Evolutionary conservation across 2,329 filamentous ascomycete genomes (phyloP).

Genomic region (Monosporascus sp.): DNA sequence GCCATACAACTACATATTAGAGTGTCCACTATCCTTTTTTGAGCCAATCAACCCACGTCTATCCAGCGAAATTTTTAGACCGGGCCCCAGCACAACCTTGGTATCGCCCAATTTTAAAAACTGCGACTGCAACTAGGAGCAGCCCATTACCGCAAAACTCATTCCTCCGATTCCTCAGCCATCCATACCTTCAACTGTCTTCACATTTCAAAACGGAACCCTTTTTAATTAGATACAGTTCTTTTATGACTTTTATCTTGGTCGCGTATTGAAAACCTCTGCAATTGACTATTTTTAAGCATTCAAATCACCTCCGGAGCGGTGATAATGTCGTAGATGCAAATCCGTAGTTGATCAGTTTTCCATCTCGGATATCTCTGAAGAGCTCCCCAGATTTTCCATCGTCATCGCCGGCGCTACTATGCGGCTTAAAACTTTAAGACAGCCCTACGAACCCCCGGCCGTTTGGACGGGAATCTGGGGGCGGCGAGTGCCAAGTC

Average conservation of each 20-base stretch:
- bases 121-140: background rate
- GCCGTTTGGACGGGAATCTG: slow-evolving; percentile 14
- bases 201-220: slow-evolving; percentile 4
- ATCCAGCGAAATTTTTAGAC: background rate
- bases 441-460: slow-evolving; percentile 27
- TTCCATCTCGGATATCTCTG: slow-evolving; percentile 20
- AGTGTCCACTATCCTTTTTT: background rate
- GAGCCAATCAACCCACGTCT: background rate
- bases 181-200: slow-evolving; percentile 12
- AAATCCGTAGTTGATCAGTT: slow-evolving; percentile 13
- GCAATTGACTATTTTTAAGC: slow-evolving; percentile 19
- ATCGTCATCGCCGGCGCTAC: slow-evolving; percentile 30
- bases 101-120: slow-evolving; percentile 17
- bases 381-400: slow-evolving; percentile 22
- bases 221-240: slow-evolving; percentile 1
- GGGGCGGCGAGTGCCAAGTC: slow-evolving; percentile 7
- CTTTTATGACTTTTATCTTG: slow-evolving; percentile 2
- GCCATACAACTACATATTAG: background rate
- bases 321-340: slow-evolving; percentile 6
- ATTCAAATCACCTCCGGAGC: background rate
- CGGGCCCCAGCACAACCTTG: background rate
- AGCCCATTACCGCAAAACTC: background rate
- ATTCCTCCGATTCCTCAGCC: slow-evolving; percentile 21
- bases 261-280: slow-evolving; percentile 15
- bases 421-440: slow-evolving; percentile 30